A percentile compares a stretch with the other conserved stretches of the same genome.
Evolutionary conservation across 805 yeast genomes (phyloP).

Genomic region (Maudiozyma pseudohumilis): DNA sequence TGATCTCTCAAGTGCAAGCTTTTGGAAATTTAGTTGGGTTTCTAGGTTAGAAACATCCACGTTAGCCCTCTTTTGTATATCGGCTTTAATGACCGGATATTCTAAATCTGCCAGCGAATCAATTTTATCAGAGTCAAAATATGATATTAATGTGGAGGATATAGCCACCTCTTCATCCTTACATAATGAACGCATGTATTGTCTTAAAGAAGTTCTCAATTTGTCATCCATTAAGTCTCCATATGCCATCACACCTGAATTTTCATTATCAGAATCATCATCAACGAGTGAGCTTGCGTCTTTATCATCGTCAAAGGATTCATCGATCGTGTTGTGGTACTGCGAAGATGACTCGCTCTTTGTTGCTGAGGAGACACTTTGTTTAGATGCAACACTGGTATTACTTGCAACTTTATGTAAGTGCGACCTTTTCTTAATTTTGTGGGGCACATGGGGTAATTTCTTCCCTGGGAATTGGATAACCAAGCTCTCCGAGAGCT

Average conservation of each 20-base stretch:
- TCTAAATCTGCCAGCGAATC: conserved; percentile 21
- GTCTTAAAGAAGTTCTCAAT: conserved; percentile 66
- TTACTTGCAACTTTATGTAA: not conserved
- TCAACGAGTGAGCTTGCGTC: conserved; percentile 4
- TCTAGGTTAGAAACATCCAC: conserved; percentile 54
- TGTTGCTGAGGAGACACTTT: not conserved
- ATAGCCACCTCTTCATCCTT: conserved; percentile 46
- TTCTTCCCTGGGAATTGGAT: conserved; percentile 59
- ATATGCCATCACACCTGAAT: conserved; percentile 11
- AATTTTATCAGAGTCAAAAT: conserved; percentile 34
- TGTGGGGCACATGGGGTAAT: conserved; percentile 49
- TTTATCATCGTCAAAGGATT: conserved; percentile 4
- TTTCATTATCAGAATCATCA: conserved; percentile 11
- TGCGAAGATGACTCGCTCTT: not conserved
- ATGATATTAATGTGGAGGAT: conserved; percentile 42
- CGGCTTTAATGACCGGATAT: conserved; percentile 26
- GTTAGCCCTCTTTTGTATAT: conserved; percentile 46
- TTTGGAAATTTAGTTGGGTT: conserved; percentile 63
- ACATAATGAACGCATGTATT: conserved; percentile 50
- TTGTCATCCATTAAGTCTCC: conserved; percentile 55
- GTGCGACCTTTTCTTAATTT: conserved; percentile 31
- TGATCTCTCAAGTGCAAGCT: conserved; percentile 52
- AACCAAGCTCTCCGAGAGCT: conserved; percentile 43
- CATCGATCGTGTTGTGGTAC: conserved; percentile 1
- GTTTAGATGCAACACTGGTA: conserved; percentile 1